Evolutionary conservation across 2,329 filamentous ascomycete genomes (phyloP).

Genomic region (Aspergillus carbonarius): DNA sequence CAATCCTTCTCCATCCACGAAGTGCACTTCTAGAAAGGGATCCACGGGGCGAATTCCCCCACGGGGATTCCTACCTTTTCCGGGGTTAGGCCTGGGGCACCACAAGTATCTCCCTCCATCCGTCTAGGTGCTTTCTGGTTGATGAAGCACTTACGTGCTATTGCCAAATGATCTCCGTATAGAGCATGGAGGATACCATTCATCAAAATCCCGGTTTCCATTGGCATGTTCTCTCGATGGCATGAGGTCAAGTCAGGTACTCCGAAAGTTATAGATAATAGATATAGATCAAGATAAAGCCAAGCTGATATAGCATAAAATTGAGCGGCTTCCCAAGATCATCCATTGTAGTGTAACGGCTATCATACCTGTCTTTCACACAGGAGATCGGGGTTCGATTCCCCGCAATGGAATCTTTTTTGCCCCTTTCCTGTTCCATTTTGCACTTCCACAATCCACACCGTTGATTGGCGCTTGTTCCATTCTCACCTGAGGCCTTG

Average conservation of each 20-base stretch:
- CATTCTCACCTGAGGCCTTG: background rate
- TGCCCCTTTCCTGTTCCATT: background rate
- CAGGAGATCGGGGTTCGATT: slow-evolving; percentile 17
- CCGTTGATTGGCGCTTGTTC: background rate
- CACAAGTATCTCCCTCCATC: too few species aligned
- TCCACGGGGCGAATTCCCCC: background rate
- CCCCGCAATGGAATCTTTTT: slow-evolving; percentile 11
- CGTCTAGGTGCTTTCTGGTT: too few species aligned
- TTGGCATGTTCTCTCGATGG: too few species aligned
- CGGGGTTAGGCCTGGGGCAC: background rate
- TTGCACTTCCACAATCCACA: background rate
- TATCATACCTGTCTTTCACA: slow-evolving; percentile 17
- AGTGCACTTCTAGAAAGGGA: background rate
- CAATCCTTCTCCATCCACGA: background rate
- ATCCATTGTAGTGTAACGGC: slow-evolving; percentile 16
- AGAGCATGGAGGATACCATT: too few species aligned
- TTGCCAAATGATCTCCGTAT: too few species aligned
- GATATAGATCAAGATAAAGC: too few species aligned
- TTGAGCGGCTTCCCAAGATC: background rate
- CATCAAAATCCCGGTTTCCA: too few species aligned
- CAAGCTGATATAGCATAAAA: background rate
- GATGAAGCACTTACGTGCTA: too few species aligned
- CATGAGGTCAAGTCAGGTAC: too few species aligned
- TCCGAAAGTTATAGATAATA: background rate
- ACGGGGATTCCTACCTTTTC: background rate